These are phyloP conservation scores for Rhodotorula toruloides DNA, from an alignment of 768 basidiomycete species.

Conservation along the genomic window DNA sequence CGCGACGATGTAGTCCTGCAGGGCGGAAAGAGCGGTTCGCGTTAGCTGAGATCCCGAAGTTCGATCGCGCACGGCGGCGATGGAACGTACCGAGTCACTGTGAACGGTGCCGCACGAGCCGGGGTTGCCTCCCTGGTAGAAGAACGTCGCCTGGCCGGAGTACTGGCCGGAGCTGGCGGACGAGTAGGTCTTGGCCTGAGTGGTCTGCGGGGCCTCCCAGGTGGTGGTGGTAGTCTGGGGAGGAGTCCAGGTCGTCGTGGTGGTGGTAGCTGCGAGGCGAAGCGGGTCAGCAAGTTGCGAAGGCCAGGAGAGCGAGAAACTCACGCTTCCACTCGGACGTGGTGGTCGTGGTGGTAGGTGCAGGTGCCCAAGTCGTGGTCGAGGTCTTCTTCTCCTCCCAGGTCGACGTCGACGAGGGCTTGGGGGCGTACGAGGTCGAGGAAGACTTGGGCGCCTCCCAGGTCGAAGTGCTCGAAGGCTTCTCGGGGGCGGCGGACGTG, in stretches of 20 bases:
- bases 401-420: neutral
- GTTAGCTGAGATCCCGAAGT: neutral
- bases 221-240: conserved; percentile 9
- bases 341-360: conserved; percentile 13
- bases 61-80: no score
- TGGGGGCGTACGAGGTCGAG: neutral
- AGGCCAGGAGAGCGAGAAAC: no score
- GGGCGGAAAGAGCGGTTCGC: neutral
- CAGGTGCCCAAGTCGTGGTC: neutral
- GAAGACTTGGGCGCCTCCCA: no score
- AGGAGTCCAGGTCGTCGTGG: no score
- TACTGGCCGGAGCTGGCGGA: neutral
- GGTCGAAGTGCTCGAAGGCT: no score
- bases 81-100: conserved; percentile 1
- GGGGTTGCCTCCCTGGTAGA: conserved; percentile 11
- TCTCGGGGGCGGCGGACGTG: no score
- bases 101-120: conserved; percentile 23
- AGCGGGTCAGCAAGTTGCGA: no score
- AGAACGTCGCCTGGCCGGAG: conserved; percentile 20
- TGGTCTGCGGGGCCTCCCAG: conserved; percentile 10
- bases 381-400: neutral
- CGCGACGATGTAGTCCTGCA: conserved; percentile 12
- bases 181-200: neutral
- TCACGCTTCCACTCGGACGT: neutral
- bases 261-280: no score